Evolutionary conservation across 345 rosid species (phyloP).

Genomic region (Sisymbrium altissimum): DNA sequence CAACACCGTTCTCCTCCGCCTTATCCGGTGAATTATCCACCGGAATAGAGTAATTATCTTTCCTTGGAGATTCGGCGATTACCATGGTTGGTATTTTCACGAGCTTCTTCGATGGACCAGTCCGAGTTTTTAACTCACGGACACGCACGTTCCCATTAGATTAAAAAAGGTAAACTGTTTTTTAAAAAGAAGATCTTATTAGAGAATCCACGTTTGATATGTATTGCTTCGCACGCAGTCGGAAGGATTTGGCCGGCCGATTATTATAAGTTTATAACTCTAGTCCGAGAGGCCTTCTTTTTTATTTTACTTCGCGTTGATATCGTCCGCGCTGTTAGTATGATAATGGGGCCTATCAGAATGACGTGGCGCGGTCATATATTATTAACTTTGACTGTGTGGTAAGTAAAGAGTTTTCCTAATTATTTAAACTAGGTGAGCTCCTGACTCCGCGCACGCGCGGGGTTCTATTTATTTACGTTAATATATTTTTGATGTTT

Average conservation of each 20-base stretch:
- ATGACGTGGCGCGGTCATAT: neutral
- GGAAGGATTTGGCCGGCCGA: neutral
- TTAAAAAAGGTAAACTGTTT: neutral
- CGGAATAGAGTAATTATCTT: neutral
- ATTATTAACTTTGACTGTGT: no score
- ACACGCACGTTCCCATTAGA: neutral
- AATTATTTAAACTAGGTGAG: no score
- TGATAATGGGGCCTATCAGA: neutral
- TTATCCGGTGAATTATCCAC: neutral
- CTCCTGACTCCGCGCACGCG: no score
- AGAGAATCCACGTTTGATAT: neutral
- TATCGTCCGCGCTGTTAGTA: neutral
- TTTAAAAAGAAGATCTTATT: neutral
- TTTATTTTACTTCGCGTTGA: neutral
- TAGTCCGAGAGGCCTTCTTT: neutral
- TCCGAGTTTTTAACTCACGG: neutral
- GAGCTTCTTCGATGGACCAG: neutral
- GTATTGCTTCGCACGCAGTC: neutral
- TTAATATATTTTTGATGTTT: no score
- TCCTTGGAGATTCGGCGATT: neutral
- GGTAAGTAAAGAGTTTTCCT: no score
- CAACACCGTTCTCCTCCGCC: slow-evolving; percentile 9
- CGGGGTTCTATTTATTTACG: no score
- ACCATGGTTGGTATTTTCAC: neutral
- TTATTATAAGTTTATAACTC: neutral